These are phyloP conservation scores for Myriosclerotinia curreyana DNA, from an alignment of 2,329 filamentous ascomycete species.

Conservation along the genomic window DNA sequence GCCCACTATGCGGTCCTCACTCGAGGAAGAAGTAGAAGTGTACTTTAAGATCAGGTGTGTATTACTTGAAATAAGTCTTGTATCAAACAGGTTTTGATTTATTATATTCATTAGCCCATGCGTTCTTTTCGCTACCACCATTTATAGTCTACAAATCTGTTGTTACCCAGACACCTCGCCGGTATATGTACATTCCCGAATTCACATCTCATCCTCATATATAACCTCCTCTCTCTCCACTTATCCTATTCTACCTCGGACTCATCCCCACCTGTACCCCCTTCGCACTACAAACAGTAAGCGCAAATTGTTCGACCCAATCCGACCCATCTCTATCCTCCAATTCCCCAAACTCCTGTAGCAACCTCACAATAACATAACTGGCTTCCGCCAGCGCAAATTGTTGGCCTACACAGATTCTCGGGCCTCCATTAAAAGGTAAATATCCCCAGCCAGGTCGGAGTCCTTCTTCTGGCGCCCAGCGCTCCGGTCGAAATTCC, in stretches of 20 bases:
- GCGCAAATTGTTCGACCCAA: conserved; percentile 25
- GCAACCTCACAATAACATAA: conserved; percentile 39
- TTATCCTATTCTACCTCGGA: conserved; percentile 40
- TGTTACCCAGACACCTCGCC: background rate
- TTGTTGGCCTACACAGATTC: conserved; percentile 41
- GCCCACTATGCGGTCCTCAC: too few species aligned
- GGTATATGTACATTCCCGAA: background rate
- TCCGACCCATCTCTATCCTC: conserved; percentile 32
- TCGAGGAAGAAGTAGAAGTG: too few species aligned
- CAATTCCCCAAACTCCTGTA: conserved; percentile 38
- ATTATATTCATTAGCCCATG: background rate
- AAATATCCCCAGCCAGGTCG: conserved; percentile 45
- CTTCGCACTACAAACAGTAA: conserved; percentile 26
- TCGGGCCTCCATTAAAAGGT: conserved; percentile 45
- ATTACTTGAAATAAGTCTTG: too few species aligned
- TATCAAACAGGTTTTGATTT: too few species aligned
- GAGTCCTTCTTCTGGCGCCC: conserved; percentile 40
- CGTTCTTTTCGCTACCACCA: background rate
- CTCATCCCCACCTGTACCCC: conserved; percentile 28
- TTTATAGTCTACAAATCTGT: background rate
- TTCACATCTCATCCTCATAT: background rate
- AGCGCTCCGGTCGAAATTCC: conserved; percentile 45
- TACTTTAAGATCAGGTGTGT: too few species aligned
- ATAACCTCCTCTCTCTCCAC: background rate
- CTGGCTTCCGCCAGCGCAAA: conserved; percentile 41